Evolutionary conservation across 306 rosid genomes (phyloP), one percentile per base, ranked within the genome.

Genomic region (Aeschynomene evenia): DNA sequence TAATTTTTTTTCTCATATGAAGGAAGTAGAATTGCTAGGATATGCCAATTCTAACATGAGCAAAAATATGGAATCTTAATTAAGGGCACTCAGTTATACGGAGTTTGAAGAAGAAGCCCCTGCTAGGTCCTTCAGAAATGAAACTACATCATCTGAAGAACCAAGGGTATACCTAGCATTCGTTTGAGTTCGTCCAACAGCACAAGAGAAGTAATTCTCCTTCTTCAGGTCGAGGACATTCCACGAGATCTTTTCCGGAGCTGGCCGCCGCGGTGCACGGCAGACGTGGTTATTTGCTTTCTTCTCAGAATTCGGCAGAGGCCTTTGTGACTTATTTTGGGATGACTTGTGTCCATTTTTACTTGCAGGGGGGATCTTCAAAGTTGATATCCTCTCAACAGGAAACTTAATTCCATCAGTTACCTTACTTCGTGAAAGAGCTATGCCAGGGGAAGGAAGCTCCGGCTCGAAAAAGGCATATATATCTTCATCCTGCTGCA

Each of bases 391-490:
- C 69, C 86, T 84, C 66, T 91, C 99, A 11, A 74, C 64, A 7
- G 84, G 68, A 39, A 42, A 78, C 83, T 88, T 88, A 1, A 19
- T 77, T 23, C 85, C 88, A 24, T 94, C 96, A 6, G 77, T 37
- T 72, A 55, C 80, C 79, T 82, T 90, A 66, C 63, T 26, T 78
- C 96, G 87, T n/a, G 83, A 57, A 65, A 72, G 78, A 52, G 88
- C 70, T 12, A 66, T 49, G 2, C 81, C 39, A 18, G 43, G 76
- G 12, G 72, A 43, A 9, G 97, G 94, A 72, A 85, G 96, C 75
- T 90, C 95, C 3, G 98, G 97, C 83, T 94, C 98, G 20, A 94
- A 94, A 82, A 94, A 94, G 28, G 91, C 79, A 72, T 86, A 94
- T 37, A 94, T 87, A 74, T 94, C 98, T 81, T 94, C 98, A 63